Percentiles rank a stretch among this genome's conserved stretches.
Conservation (phyloP, 1,284 basidiomycete genomes). For the Puccinia coronata region DNA sequence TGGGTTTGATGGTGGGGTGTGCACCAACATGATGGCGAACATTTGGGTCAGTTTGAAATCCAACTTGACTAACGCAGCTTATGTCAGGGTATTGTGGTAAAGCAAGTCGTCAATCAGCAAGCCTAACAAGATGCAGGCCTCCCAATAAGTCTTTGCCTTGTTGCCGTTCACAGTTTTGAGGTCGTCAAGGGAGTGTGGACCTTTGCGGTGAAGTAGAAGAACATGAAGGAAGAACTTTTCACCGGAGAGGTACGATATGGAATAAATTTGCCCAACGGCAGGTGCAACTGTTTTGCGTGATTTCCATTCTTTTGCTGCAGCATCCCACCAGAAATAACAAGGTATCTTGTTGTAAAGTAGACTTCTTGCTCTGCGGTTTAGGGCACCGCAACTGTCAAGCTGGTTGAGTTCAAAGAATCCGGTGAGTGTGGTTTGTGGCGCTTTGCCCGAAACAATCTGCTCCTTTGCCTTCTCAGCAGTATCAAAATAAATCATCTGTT, state of each 20-base stretch:
- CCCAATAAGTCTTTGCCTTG: neutral
- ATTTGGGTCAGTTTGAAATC: neutral
- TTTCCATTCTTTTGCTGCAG: neutral
- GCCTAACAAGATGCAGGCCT: neutral
- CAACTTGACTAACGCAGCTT: neutral
- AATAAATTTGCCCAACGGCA: neutral
- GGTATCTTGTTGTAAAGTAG: neutral
- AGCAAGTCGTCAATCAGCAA: neutral
- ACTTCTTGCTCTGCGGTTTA: neutral
- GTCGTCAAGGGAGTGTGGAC: neutral
- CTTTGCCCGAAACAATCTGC: too few species aligned
- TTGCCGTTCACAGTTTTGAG: neutral
- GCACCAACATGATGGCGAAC: constrained; percentile 1
- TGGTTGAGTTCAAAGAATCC: neutral
- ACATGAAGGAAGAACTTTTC: constrained; percentile 8
- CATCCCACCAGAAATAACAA: neutral
- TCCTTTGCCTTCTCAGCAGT: neutral
- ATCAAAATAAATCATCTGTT: neutral
- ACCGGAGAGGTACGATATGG: neutral
- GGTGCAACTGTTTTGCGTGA: neutral
- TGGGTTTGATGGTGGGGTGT: constrained; percentile 5
- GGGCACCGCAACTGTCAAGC: neutral
- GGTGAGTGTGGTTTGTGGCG: neutral
- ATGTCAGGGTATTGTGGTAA: neutral
- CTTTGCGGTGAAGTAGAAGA: neutral